Base-by-base conservation (phyloP, 169 alveolate genomes). In the Babesia sp. region DNA sequence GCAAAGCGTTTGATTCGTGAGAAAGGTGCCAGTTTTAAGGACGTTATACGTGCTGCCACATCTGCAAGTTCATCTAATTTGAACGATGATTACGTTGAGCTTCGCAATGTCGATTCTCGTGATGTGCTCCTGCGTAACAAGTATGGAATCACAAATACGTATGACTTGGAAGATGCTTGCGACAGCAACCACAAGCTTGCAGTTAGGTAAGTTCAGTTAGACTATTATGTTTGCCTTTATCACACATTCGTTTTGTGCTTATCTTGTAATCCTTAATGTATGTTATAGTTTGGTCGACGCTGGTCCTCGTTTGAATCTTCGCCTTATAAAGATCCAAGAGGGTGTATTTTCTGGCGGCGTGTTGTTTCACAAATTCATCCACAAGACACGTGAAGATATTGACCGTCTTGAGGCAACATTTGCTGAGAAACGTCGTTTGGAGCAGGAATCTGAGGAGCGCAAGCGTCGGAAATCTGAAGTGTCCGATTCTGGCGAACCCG, bases 311-410 rank as follows among this genome's bases (percentile, higher is more conserved):
- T 61, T 86, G 36, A 56, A 75, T 24, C 67, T 86, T 51, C 69
- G 72, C 20, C 67, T 83, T 42, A 72, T 86, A 36, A 86, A 86
- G 71, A 42, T 86, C 3, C 84, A 83, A 36, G 88, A 77, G 29
- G 92, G 79, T 31, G 91, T 82, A 5, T 86, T 82, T 41, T 60
- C 85, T 18, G 92, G 92, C 37, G 78, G 84, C n/a, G 92, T 86
- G 34, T 34, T 55, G 45, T 86, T 74, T 67, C 92, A 86, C 83
- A 50, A 71, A 51, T 86, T 70, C 55, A 86, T 86, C 20, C 55
- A 42, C 56, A 86, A 86, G 72, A 64, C 85, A n/a, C 67, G 37
- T 8, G 87, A 83, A 57, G 92, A 86, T 29, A 9, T 77, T 9
- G 80, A 22, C 12, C 76, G 44, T 22, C 78, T 69, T 33, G 92